Evolutionary conservation across 2,329 filamentous ascomycete species (phyloP).

Genomic region (Colletotrichum lindemuthianum): DNA sequence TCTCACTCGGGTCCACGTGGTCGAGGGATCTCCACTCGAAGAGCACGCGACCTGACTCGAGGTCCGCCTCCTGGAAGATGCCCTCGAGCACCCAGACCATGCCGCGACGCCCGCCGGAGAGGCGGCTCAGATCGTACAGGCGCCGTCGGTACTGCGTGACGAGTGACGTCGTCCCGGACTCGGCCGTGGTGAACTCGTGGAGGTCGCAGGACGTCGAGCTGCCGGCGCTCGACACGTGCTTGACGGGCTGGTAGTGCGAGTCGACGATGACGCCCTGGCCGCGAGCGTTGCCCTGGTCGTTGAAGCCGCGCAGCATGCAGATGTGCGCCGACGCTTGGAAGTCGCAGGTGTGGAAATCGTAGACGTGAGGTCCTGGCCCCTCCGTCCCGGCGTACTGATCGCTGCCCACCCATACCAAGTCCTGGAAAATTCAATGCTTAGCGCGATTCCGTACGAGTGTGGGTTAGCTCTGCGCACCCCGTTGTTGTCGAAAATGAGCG

Average conservation of each 20-base stretch:
- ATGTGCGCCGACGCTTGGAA: background rate
- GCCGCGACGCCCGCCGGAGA: background rate
- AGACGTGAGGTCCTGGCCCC: constrained; percentile 1
- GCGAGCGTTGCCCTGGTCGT: constrained; percentile 1
- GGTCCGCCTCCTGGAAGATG: constrained; percentile 53
- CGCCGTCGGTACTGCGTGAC: constrained; percentile 8
- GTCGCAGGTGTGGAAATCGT: constrained; percentile 7
- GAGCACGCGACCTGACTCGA: constrained; percentile 58
- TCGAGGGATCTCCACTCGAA: constrained; percentile 56
- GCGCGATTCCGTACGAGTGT: too few species aligned
- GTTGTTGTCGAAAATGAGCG: background rate
- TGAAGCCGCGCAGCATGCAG: constrained; percentile 11
- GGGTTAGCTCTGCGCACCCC: background rate
- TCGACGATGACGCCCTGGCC: constrained; percentile 3
- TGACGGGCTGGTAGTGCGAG: background rate
- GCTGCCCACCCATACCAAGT: constrained; percentile 6
- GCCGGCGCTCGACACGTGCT: background rate
- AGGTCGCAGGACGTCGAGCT: constrained; percentile 2
- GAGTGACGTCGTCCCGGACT: background rate
- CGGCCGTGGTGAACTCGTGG: constrained; percentile 4
- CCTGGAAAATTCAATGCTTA: background rate
- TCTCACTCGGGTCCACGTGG: constrained; percentile 38
- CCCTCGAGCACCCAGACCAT: constrained; percentile 8
- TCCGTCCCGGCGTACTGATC: constrained; percentile 6
- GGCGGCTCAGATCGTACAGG: background rate